Base-by-base conservation (phyloP, 140 eudicot species). In the Oenanthe javanica region DNA sequence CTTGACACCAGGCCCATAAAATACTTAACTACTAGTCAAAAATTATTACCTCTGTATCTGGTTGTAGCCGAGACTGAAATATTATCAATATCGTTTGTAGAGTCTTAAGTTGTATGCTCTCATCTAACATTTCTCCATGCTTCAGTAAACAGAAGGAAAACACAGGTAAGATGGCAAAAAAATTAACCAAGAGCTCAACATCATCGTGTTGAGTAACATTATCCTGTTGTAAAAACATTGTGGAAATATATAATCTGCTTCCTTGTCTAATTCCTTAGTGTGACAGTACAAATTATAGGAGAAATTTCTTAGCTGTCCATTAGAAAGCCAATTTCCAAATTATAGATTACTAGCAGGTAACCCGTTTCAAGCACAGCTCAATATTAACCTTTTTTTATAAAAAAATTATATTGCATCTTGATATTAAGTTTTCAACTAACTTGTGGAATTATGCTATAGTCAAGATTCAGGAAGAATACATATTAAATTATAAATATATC, bases 111-210 rank as follows among this genome's bases (percentile, higher is more conserved):
- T 95, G 97, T 77, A 95, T 88, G 50, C 88, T 89, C 84, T 95
- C 99, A 84, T 95, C 98, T 43, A 90, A 87, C 97, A 93, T 95
- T 88, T 95, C 99, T 52, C 96, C 90, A 85, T 95, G 99, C 99
- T 95, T 75, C 31, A 90, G 45, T 79, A 84, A 82, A 81, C 43
- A 82, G 27, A 75, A 67, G 77, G 23, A 80, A 48, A 42, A 61
- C 4, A 48, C 47, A 21, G 63, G 51, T 64, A 74, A 59, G 78
- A 79, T n/a, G 38, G 43, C 23, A 49, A 51, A 9, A 23, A 48
- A 75, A 48, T 31, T 49, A 54, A 75, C 16, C 16, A 40, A 21
- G 45, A 5, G 14, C 2, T 6, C 43, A 46, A 14, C 36, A 40
- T 5, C 40, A 59, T 13, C 66, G 36, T 40, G 36, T 42, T 18